A percentile compares a stretch with the other conserved stretches of the same genome.
These are phyloP conservation scores for Fusarium nodosum DNA, from an alignment of 2,329 filamentous ascomycete genomes.

Conservation along the genomic window DNA sequence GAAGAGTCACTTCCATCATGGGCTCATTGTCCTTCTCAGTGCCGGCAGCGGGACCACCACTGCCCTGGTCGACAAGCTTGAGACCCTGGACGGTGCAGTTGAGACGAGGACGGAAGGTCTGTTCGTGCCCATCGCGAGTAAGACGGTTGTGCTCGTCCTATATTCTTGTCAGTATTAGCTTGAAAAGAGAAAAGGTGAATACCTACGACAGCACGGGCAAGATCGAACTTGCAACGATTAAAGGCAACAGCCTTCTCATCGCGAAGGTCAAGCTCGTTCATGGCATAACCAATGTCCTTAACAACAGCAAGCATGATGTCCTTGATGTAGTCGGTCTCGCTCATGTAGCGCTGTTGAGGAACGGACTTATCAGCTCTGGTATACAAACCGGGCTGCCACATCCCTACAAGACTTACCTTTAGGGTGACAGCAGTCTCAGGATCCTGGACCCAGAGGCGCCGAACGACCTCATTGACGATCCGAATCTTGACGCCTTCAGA, in stretches of 20 bases:
- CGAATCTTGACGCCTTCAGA: neutral
- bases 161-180: neutral
- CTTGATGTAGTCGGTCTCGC: conserved; percentile 34
- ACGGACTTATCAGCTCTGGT: neutral
- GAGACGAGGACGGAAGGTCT: conserved; percentile 28
- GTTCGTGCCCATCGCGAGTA: conserved; percentile 22
- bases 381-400: neutral
- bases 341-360: conserved; percentile 24
- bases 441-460: conserved; percentile 13
- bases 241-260: conserved; percentile 7
- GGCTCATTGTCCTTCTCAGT: neutral
- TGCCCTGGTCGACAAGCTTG: neutral
- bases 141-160: conserved; percentile 33
- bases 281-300: conserved; percentile 32
- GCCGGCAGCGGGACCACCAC: neutral
- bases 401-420: conserved; percentile 3
- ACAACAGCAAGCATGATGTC: conserved; percentile 34
- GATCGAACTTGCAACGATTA: conserved; percentile 33
- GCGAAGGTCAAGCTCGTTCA: conserved; percentile 23
- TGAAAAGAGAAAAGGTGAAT: too few species aligned
- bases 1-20: conserved; percentile 33
- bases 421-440: conserved; percentile 9
- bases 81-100: conserved; percentile 27
- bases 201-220: conserved; percentile 26
- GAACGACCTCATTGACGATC: conserved; percentile 21